Evolutionary conservation across 306 rosid genomes (phyloP).

Genomic region (Rosa lucieae): DNA sequence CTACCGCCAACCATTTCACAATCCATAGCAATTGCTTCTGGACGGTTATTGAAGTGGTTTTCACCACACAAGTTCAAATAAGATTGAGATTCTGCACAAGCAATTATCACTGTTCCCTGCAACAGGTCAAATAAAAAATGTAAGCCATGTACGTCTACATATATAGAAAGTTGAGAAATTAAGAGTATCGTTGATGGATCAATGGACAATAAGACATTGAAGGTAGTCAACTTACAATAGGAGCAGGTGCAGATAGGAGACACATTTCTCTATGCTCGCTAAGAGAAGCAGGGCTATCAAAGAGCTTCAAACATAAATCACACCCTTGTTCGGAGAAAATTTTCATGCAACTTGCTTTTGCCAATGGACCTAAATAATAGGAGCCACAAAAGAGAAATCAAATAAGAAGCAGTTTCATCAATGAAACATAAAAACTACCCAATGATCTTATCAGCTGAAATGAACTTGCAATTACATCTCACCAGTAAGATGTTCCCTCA

Average conservation of each 20-base stretch:
- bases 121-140: slow-evolving; percentile 29
- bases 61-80: slow-evolving; percentile 30
- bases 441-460: slow-evolving; percentile 12
- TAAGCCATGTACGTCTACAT: slow-evolving; percentile 18
- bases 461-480: slow-evolving; percentile 20
- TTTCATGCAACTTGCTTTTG: slow-evolving; percentile 50
- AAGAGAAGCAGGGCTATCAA: slow-evolving; percentile 49
- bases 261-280: slow-evolving; percentile 50
- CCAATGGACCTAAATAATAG: slow-evolving; percentile 55
- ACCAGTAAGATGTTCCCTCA: slow-evolving; percentile 79
- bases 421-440: neutral
- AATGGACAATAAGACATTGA: neutral
- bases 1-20: slow-evolving; percentile 96
- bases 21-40: slow-evolving; percentile 64
- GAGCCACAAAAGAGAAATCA: slow-evolving; percentile 17
- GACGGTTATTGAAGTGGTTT: slow-evolving; percentile 25
- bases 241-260: slow-evolving; percentile 47
- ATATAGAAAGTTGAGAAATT: slow-evolving; percentile 5
- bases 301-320: slow-evolving; percentile 53
- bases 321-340: slow-evolving; percentile 63
- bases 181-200: slow-evolving; percentile 17
- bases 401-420: neutral
- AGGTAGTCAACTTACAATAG: slow-evolving; percentile 43
- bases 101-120: slow-evolving; percentile 48
- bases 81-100: slow-evolving; percentile 27